A percentile compares a stretch with the other conserved stretches of the same genome.
Conservation (phyloP, 1,139 yeast genomes). For the Candida tropicalis region DNA sequence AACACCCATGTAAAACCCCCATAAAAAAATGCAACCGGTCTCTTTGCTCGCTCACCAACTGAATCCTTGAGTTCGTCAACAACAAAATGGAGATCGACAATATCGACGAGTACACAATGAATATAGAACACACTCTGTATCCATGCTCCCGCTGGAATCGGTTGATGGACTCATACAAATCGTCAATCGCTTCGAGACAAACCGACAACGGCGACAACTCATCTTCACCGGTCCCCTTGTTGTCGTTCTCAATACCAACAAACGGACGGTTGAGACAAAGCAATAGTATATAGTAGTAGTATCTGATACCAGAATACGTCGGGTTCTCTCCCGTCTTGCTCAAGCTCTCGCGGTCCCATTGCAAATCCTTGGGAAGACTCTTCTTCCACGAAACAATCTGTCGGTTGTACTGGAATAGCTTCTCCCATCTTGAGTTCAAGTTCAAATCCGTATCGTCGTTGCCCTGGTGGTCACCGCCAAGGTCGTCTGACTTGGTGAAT, state of each 20-base stretch:
- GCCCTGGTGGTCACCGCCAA: conserved; percentile 17
- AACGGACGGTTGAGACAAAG: conserved; percentile 64
- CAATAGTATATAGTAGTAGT: conserved; percentile 58
- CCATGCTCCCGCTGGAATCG: conserved; percentile 45
- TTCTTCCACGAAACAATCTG: conserved; percentile 55
- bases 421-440: conserved; percentile 38
- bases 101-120: conserved; percentile 51
- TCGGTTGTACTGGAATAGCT: conserved; percentile 44
- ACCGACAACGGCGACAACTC: conserved; percentile 34
- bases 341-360: conserved; percentile 51
- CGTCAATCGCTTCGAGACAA: conserved; percentile 46
- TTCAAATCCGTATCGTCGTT: conserved; percentile 33
- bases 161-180: conserved; percentile 40
- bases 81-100: conserved; percentile 48
- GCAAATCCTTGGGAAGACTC: conserved; percentile 48
- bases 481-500: conserved; percentile 37
- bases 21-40: conserved; percentile 40
- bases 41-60: conserved; percentile 27
- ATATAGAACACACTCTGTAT: conserved; percentile 43
- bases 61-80: conserved; percentile 36
- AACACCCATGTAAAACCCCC: conserved; percentile 36
- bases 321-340: conserved; percentile 51
- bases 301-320: conserved; percentile 53
- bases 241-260: conserved; percentile 34
- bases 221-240: conserved; percentile 11